A percentile compares a stretch with the other conserved stretches of the same genome.
phyloP scores from a whole-genome alignment of 768 basidiomycete species.

The Psilocybe sp. region DNA sequence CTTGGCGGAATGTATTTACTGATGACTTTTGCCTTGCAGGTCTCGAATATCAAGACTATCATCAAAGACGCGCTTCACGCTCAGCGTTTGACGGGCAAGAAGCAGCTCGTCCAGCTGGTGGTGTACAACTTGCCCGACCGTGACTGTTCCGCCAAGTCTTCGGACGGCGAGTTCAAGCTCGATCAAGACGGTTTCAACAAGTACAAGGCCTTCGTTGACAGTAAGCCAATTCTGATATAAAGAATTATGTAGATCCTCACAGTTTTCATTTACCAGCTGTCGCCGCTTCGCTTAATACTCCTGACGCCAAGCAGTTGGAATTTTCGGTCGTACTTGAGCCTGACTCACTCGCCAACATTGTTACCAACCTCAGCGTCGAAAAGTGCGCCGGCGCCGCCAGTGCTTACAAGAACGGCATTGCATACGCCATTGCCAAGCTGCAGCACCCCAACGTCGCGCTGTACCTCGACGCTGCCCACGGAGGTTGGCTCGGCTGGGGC shows the following conservation, averaged over 20 bases:
- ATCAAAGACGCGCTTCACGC: slow-evolving; percentile 6
- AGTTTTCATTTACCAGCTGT: slow-evolving; percentile 10
- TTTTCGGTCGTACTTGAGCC: slow-evolving; percentile 29
- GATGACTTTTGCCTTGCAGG: too few relatives aligned
- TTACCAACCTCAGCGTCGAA: slow-evolving; percentile 23
- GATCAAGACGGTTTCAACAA: too few relatives aligned
- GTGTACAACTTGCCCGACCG: slow-evolving; percentile 60
- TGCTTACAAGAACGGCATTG: slow-evolving; percentile 22
- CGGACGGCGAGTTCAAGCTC: slow-evolving; percentile 27
- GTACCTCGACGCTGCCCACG: slow-evolving; percentile 31
- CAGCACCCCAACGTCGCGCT: slow-evolving; percentile 24
- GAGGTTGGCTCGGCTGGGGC: slow-evolving; percentile 32
- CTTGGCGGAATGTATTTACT: too few relatives aligned
- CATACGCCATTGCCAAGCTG: slow-evolving; percentile 26
- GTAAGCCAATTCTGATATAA: slow-evolving; percentile 2
- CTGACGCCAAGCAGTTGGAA: slow-evolving; percentile 18
- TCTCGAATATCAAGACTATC: too few relatives aligned
- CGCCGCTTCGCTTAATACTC: slow-evolving; percentile 13
- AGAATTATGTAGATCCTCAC: not conserved
- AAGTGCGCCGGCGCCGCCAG: slow-evolving; percentile 30
- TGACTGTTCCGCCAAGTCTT: slow-evolving; percentile 59
- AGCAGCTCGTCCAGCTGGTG: slow-evolving; percentile 44
- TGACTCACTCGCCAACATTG: slow-evolving; percentile 30
- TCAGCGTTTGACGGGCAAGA: slow-evolving; percentile 37
- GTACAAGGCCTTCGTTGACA: slow-evolving; percentile 29